Evolutionary conservation across 1,284 basidiomycete species (phyloP).

Genomic region (Tilletiopsis washingtonensis): DNA sequence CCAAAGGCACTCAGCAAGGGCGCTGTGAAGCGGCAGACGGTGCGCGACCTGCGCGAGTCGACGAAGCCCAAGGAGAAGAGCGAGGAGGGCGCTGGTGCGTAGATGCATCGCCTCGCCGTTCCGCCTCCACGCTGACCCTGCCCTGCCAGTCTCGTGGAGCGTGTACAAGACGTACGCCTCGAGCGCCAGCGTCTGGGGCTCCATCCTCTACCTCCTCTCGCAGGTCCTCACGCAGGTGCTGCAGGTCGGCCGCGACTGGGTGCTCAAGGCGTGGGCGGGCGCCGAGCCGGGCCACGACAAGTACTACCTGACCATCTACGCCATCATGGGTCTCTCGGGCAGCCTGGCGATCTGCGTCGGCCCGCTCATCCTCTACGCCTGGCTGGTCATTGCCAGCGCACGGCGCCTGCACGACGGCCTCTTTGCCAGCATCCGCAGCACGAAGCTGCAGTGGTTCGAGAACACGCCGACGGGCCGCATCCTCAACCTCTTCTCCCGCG

Average conservation of each 20-base stretch:
- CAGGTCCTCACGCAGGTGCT: slow-evolving; percentile 36
- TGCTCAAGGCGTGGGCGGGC: slow-evolving; percentile 41
- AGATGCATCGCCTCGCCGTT: no score
- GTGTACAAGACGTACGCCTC: slow-evolving; percentile 40
- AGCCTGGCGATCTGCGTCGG: slow-evolving; percentile 37
- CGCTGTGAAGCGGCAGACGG: slow-evolving; percentile 37
- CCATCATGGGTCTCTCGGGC: slow-evolving; percentile 29
- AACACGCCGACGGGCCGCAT: slow-evolving; percentile 56
- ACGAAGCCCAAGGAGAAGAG: slow-evolving; percentile 35
- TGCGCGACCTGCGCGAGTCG: slow-evolving; percentile 39
- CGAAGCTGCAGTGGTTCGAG: slow-evolving; percentile 46
- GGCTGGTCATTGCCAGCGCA: slow-evolving; percentile 37
- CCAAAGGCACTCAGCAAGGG: slow-evolving; percentile 29
- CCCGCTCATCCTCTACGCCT: slow-evolving; percentile 41
- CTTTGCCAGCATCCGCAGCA: slow-evolving; percentile 32
- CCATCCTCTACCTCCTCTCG: slow-evolving; percentile 30
- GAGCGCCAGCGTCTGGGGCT: slow-evolving; percentile 28
- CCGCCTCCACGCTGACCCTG: no score
- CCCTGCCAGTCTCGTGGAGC: slow-evolving; percentile 34
- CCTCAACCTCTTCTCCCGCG: slow-evolving; percentile 77
- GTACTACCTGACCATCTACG: slow-evolving; percentile 41
- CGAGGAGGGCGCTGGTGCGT: slow-evolving; percentile 34
- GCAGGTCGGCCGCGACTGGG: slow-evolving; percentile 36
- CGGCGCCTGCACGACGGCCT: slow-evolving; percentile 41
- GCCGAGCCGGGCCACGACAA: slow-evolving; percentile 15